These are phyloP conservation scores for Pterula multifida DNA, from an alignment of 1,284 basidiomycete genomes.

Conservation along the genomic window DNA sequence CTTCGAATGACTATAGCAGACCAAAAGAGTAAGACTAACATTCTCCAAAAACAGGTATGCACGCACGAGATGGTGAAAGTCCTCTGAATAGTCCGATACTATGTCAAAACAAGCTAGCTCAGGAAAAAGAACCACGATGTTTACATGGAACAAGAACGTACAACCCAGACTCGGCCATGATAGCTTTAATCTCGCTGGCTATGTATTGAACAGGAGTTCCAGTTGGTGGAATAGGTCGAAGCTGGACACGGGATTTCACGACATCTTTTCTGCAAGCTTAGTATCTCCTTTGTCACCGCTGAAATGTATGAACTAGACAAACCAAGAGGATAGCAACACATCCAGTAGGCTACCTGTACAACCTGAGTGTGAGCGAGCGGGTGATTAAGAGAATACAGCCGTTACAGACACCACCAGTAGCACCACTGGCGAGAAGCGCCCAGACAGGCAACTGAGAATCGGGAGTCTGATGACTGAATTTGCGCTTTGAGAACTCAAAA, in stretches of 20 bases:
- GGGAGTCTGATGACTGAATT: constrained; percentile 51
- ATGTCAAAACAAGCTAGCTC: constrained; percentile 1
- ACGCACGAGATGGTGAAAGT: constrained; percentile 57
- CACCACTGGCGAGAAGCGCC: constrained; percentile 80
- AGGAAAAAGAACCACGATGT: constrained; percentile 4
- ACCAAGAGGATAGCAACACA: constrained; percentile 85
- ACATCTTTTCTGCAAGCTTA: constrained; percentile 49
- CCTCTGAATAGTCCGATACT: constrained; percentile 67
- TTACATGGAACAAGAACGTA: constrained; percentile 23
- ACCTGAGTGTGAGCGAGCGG: no score
- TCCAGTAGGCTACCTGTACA: constrained; percentile 79
- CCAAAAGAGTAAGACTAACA: no score
- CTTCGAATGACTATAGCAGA: constrained; percentile 40
- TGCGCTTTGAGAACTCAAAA: constrained; percentile 83
- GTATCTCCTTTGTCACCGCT: neutral
- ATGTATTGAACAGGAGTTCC: constrained; percentile 80
- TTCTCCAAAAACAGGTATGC: constrained; percentile 1
- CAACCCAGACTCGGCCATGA: constrained; percentile 69
- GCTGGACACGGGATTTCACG: constrained; percentile 83
- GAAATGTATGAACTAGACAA: constrained; percentile 7
- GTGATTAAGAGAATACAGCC: no score
- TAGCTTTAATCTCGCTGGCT: constrained; percentile 49
- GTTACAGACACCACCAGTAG: constrained; percentile 50
- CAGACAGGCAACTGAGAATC: constrained; percentile 73
- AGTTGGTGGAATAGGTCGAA: constrained; percentile 64